Base-by-base conservation (phyloP, 129 eudicot species). In the Tanacetum coccineum region DNA sequence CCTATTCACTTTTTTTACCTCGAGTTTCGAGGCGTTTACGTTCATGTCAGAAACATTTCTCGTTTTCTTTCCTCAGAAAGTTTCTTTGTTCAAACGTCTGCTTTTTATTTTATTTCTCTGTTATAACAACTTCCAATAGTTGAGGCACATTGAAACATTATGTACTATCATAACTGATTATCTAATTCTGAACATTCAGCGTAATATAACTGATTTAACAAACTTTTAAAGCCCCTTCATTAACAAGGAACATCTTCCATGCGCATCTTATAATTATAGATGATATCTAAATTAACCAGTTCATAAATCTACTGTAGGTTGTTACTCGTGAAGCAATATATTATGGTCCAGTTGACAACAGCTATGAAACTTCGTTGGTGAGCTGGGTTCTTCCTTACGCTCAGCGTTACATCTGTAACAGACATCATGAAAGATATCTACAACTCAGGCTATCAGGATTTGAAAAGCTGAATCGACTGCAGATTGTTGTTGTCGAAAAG, bases 301-400 rank as follows among this genome's bases (percentile, higher is more conserved):
- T 20, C 14, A 8, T 55, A n/a, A 45, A 39, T 57, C 68, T 53
- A 26, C 71, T 57, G 81, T 83, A 89, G 96, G 44, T 89, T 67
- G 85, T 86, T 50, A 76, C 83, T 64, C 96, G 88, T 17, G 88
- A 89, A 83, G 86, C 95, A 36, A 82, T 89, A 40, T 78, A 62
- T 69, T 81, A 83, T 63, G 88, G 90, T 7, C 78, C 81, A 10
- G 85, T 75, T 14, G 88, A 89, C 78, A 70, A 64, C 72, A 77
- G 83, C 62, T 81, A 73, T 39, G 74, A 69, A 66, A 78, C 76
- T 56, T 80, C 76, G 14, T 62, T 89, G 80, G 73, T 89, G 57
- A 84, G 73, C 70, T 81, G 96, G 96, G 84, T 74, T 70, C 95
- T 89, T 70, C 96, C 91, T 18, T 86, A 77, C 62, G 96, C 90